These are phyloP conservation scores for Eragrostis nindensis DNA, from an alignment of 176 grass and related monocot species.

Conservation along the genomic window DNA sequence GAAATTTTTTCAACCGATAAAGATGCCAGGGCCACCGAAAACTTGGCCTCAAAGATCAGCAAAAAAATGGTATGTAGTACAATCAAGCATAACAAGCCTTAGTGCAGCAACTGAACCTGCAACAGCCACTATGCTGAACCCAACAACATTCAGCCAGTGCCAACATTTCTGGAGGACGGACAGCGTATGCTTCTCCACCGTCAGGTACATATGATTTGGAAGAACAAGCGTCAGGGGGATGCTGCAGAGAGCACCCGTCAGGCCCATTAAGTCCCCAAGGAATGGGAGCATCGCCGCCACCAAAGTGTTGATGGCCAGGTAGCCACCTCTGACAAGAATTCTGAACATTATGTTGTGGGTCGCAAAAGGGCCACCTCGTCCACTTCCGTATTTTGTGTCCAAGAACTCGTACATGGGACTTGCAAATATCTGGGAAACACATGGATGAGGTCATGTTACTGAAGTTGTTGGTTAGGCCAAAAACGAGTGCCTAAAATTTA, in stretches of 20 bases:
- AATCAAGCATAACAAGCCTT: constrained; percentile 75
- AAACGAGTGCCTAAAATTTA: too few species aligned
- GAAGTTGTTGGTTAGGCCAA: too few species aligned
- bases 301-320: constrained; percentile 74
- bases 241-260: constrained; percentile 83
- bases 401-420: constrained; percentile 93
- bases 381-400: constrained; percentile 83
- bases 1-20: neutral
- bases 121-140: constrained; percentile 61
- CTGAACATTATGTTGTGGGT: constrained; percentile 74
- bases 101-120: constrained; percentile 64
- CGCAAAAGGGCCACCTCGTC: constrained; percentile 61
- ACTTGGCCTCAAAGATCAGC: constrained; percentile 66
- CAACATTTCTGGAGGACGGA: constrained; percentile 59
- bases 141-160: constrained; percentile 88
- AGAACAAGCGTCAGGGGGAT: constrained; percentile 93
- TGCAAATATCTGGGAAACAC: constrained; percentile 90
- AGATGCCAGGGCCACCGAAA: neutral
- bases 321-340: constrained; percentile 74
- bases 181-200: constrained; percentile 61
- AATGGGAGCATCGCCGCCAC: constrained; percentile 85
- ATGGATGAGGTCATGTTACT: too few species aligned
- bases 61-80: constrained; percentile 83
- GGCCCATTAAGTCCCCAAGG: constrained; percentile 89
- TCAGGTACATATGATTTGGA: constrained; percentile 92